These are phyloP conservation scores for Leishmania arabica DNA, from an alignment of 208 protist genomes.

Conservation along the genomic window DNA sequence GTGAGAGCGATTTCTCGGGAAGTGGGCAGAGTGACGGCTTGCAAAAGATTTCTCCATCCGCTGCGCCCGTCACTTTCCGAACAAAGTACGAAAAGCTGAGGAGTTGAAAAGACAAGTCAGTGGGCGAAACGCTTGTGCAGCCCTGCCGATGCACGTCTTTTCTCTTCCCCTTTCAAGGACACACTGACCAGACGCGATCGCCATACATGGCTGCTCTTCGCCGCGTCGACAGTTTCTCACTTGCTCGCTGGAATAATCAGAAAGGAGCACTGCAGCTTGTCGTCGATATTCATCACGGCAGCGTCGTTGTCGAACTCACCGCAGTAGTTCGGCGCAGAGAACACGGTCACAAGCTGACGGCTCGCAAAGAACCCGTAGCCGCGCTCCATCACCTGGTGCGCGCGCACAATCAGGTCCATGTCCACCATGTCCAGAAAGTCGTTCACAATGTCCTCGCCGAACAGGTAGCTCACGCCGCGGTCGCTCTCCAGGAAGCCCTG, in stretches of 20 bases:
- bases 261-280: conserved; percentile 98
- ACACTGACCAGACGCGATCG: too few relatives aligned
- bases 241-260: conserved; percentile 69
- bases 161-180: too few relatives aligned
- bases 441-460: conserved; percentile 97
- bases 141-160: too few relatives aligned
- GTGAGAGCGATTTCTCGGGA: too few relatives aligned
- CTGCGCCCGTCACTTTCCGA: too few relatives aligned
- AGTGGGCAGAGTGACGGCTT: too few relatives aligned
- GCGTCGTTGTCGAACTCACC: conserved; percentile 99
- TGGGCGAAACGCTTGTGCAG: too few relatives aligned
- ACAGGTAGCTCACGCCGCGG: conserved; percentile 98
- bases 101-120: too few relatives aligned
- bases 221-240: too few relatives aligned
- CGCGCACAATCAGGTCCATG: conserved; percentile 99
- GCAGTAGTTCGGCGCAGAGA: conserved; percentile 99
- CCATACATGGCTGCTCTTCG: too few relatives aligned
- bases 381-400: conserved; percentile 98
- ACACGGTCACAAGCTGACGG: conserved; percentile 99
- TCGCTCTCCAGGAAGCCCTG: conserved; percentile 97
- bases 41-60: too few relatives aligned
- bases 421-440: conserved; percentile 99
- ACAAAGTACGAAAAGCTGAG: too few relatives aligned
- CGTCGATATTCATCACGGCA: conserved; percentile 97
- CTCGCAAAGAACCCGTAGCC: conserved; percentile 99